phyloP scores from a whole-genome alignment of 305 asterid species.

The Rubia balearica region DNA sequence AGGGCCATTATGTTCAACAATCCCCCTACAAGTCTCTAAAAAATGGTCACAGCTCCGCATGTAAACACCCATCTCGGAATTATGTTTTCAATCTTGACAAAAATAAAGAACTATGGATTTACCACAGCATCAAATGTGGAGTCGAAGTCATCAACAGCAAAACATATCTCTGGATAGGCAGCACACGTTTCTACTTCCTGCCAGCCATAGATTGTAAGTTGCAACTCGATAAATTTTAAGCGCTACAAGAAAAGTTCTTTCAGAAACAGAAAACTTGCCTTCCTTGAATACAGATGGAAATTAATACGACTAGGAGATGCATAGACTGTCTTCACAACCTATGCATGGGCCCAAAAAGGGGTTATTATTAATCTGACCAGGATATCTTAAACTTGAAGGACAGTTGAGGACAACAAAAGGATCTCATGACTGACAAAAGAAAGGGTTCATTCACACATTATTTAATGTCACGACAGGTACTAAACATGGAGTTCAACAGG shows the following conservation, averaged over 20 bases:
- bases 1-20: neutral
- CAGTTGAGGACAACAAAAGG: neutral
- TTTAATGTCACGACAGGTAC: slow-evolving; percentile 3
- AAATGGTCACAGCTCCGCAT: neutral
- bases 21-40: neutral
- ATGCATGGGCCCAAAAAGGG: slow-evolving; percentile 16
- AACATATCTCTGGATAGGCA: slow-evolving; percentile 96
- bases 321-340: slow-evolving; percentile 96
- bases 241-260: slow-evolving; percentile 8
- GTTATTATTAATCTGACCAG: slow-evolving; percentile 13
- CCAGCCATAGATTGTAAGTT: slow-evolving; percentile 17
- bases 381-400: neutral
- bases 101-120: slow-evolving; percentile 17
- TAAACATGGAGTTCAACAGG: neutral
- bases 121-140: slow-evolving; percentile 99
- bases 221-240: slow-evolving; percentile 12
- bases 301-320: slow-evolving; percentile 98
- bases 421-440: neutral
- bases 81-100: neutral
- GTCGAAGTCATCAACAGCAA: slow-evolving; percentile 98
- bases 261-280: slow-evolving; percentile 49
- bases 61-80: neutral
- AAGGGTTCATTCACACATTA: neutral
- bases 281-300: slow-evolving; percentile 93
- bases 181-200: slow-evolving; percentile 93